Base-by-base conservation (phyloP, 257 asterid genomes). In the Ophiorrhiza pumila region DNA sequence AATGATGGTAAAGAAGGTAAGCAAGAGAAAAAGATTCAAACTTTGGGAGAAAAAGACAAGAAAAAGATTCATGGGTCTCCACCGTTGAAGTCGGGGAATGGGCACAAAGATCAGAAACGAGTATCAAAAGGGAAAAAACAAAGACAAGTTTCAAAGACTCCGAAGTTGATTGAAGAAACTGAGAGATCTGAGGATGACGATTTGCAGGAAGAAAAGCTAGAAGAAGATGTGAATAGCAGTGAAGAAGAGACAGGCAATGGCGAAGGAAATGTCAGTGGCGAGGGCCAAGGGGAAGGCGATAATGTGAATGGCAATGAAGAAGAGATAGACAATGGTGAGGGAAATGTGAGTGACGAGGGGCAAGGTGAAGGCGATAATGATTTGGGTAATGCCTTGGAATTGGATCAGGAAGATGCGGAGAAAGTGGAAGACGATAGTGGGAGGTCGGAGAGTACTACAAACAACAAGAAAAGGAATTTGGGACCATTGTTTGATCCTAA, bases 401-500 rank as follows among this genome's bases (percentile, higher is more conserved):
- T 81, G 74, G 90, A 84, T 75, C 84, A 79, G 64, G 87, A 83
- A 25, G 78, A 41, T 74, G 76, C 45, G 46, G 96, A 79, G 76
- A 73, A 57, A 35, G 72, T 49, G 50, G 83, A 85, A 70, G 96
- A 87, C 68, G 95, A 85, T 1, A 67, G 63, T 70, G 80, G 58
- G 46, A 75, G 65, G 56, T 72, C 61, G 0, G 41, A 59, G 23
- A 81, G 55, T 31, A 57, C 65, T 15, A 80, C 71, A 45, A 85
- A 71, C 57, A 75, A 71, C 58, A 83, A 73, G 67, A 81, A 79
- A 77, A 91, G 84, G 87, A 68, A 80, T 46, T 74, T 82, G 60
- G 97, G 97, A 37, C 92, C 97, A 1, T 23, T 94, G 14, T 94
- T 94, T 67, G 96, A 87, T 84, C 91, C 89, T 0, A 88, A 84